Evolutionary conservation across 805 yeast genomes (phyloP).

Genomic region (Saccharomyces mikatae): DNA sequence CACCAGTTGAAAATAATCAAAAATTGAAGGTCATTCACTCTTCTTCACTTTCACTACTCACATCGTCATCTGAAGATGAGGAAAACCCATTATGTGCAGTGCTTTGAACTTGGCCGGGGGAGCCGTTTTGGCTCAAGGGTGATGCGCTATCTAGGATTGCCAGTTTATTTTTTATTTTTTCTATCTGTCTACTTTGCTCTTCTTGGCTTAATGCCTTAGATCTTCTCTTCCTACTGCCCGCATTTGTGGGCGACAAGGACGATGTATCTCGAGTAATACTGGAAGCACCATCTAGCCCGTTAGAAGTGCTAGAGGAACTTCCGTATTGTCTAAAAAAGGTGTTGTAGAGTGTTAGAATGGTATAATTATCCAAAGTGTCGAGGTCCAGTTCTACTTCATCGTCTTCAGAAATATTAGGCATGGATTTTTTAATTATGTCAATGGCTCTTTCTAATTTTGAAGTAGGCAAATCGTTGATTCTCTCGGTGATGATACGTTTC

Average conservation of each 20-base stretch:
- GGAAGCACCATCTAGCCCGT: conserved; percentile 8
- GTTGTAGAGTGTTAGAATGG: conserved; percentile 75
- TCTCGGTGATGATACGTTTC: conserved; percentile 89
- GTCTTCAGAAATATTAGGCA: conserved; percentile 51
- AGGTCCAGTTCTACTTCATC: conserved; percentile 96
- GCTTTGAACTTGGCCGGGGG: conserved; percentile 29
- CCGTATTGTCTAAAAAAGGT: conserved; percentile 55
- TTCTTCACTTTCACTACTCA: conserved; percentile 65
- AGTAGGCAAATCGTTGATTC: conserved; percentile 68
- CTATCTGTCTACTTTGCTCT: conserved; percentile 61
- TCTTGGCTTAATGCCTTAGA: conserved; percentile 54
- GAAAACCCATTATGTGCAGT: conserved; percentile 13
- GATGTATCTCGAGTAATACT: conserved; percentile 8
- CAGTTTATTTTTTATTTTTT: conserved; percentile 62
- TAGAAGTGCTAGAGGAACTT: conserved; percentile 23
- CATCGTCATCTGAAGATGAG: conserved; percentile 38
- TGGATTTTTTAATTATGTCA: conserved; percentile 71
- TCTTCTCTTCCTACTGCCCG: conserved; percentile 35
- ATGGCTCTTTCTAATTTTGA: conserved; percentile 76
- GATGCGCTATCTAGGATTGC: conserved; percentile 59
- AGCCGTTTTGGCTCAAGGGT: conserved; percentile 35
- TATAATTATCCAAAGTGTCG: conserved; percentile 81
- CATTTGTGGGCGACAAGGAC: conserved; percentile 24
- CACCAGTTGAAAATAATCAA: not conserved
- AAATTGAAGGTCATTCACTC: conserved; percentile 34